Percentiles rank a stretch among this genome's conserved stretches.
These are phyloP conservation scores for Solanum lycopersicoides DNA, from an alignment of 257 asterid genomes.

Conservation along the genomic window DNA sequence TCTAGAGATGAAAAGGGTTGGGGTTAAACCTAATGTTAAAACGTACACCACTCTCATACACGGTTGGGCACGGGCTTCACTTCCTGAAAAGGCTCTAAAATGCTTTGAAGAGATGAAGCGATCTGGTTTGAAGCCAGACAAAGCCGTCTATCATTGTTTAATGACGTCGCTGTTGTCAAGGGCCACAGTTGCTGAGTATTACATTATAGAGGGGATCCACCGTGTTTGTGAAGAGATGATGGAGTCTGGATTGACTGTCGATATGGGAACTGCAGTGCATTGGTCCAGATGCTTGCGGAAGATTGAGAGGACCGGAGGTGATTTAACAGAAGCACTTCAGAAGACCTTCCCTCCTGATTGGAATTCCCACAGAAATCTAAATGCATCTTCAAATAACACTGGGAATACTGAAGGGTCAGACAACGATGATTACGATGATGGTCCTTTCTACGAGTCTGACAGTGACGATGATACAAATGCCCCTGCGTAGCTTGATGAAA, in stretches of 20 bases:
- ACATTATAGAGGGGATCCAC: slow-evolving; percentile 49
- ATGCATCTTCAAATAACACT: slow-evolving; percentile 25
- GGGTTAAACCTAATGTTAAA: slow-evolving; percentile 73
- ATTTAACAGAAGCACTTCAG: slow-evolving; percentile 82
- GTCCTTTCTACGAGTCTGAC: slow-evolving; percentile 1
- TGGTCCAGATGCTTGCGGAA: slow-evolving; percentile 82
- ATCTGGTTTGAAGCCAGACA: slow-evolving; percentile 68
- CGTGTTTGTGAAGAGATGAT: slow-evolving; percentile 68
- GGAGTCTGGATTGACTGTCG: slow-evolving; percentile 44
- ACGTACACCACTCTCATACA: slow-evolving; percentile 89
- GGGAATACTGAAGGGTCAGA: slow-evolving; percentile 17
- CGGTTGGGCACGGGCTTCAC: slow-evolving; percentile 96
- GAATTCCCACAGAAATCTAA: slow-evolving; percentile 61
- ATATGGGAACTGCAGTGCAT: slow-evolving; percentile 98
- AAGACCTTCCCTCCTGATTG: slow-evolving; percentile 97
- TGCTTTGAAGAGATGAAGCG: slow-evolving; percentile 87
- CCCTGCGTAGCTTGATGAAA: not conserved
- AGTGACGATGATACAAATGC: slow-evolving; percentile 14
- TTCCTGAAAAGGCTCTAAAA: slow-evolving; percentile 88
- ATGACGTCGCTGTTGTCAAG: slow-evolving; percentile 87
- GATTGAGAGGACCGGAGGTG: slow-evolving; percentile 78
- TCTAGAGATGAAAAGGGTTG: slow-evolving; percentile 70
- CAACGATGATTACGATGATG: slow-evolving; percentile 6
- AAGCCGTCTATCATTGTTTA: slow-evolving; percentile 90
- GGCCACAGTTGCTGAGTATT: slow-evolving; percentile 79